These are phyloP conservation scores for Pleurotus platypus DNA, from an alignment of 768 basidiomycete species.

Conservation along the genomic window DNA sequence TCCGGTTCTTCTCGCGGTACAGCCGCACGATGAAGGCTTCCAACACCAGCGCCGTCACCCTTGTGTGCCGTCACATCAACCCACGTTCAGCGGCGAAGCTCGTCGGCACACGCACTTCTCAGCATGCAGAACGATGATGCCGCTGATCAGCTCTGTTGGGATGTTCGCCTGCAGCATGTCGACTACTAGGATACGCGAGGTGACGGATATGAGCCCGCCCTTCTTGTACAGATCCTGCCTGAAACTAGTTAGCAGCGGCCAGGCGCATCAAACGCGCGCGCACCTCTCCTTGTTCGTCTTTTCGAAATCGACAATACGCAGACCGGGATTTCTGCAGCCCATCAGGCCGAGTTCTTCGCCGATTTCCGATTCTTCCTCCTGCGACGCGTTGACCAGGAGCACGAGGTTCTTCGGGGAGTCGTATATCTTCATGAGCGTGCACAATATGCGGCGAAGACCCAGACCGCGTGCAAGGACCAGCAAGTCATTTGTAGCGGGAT, in stretches of 20 bases:
- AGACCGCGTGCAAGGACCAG: slow-evolving; percentile 86
- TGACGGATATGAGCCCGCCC: slow-evolving; percentile 89
- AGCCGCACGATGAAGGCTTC: slow-evolving; percentile 94
- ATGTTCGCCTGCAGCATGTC: slow-evolving; percentile 90
- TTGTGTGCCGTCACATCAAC: slow-evolving; percentile 23
- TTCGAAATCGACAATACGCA: slow-evolving; percentile 82
- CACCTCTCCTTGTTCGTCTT: slow-evolving; percentile 75
- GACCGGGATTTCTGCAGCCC: slow-evolving; percentile 84
- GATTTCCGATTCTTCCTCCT: slow-evolving; percentile 87
- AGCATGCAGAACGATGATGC: slow-evolving; percentile 86
- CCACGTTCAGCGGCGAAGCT: background rate
- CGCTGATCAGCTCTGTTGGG: slow-evolving; percentile 82
- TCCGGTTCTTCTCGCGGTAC: slow-evolving; percentile 84
- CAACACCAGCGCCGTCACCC: slow-evolving; percentile 78
- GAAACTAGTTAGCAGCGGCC: slow-evolving; percentile 10
- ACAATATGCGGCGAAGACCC: slow-evolving; percentile 79
- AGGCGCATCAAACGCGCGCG: slow-evolving; percentile 16
- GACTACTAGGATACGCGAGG: slow-evolving; percentile 90
- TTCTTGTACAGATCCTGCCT: slow-evolving; percentile 84
- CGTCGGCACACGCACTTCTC: slow-evolving; percentile 57
- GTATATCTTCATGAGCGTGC: slow-evolving; percentile 90
- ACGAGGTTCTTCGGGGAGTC: slow-evolving; percentile 82
- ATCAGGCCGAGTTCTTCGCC: slow-evolving; percentile 91
- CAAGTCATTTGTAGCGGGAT: slow-evolving; percentile 70
- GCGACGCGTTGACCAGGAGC: slow-evolving; percentile 77